phyloP scores from a whole-genome alignment of 805 yeast species.

The Debaryomyces castellii region DNA sequence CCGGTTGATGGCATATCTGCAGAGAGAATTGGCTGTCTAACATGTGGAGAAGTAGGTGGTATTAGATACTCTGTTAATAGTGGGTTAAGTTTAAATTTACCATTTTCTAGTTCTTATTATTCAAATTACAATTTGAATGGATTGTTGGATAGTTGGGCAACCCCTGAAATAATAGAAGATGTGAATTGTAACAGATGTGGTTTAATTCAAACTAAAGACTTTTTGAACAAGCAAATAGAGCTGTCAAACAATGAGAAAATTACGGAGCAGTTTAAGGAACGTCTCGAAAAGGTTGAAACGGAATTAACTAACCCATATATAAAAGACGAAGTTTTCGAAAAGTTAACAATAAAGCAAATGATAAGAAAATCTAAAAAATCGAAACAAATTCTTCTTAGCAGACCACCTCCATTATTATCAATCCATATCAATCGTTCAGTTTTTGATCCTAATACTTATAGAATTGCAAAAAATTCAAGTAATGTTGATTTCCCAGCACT shows the following conservation, averaged over 20 bases:
- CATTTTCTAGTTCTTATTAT: constrained; percentile 37
- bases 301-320: constrained; percentile 69
- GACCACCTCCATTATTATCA: constrained; percentile 81
- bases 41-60: constrained; percentile 94
- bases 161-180: constrained; percentile 85
- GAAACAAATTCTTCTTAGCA: constrained; percentile 74
- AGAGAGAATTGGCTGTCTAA: constrained; percentile 85
- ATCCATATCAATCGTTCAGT: constrained; percentile 92
- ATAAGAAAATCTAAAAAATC: constrained; percentile 75
- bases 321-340: constrained; percentile 75
- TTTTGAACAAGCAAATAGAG: constrained; percentile 44
- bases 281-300: constrained; percentile 28
- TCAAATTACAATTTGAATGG: constrained; percentile 43
- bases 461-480: constrained; percentile 81
- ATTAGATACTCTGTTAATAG: constrained; percentile 77
- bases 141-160: constrained; percentile 63
- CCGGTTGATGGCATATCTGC: constrained; percentile 92
- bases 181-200: constrained; percentile 96
- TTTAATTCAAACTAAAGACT: constrained; percentile 56
- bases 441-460: constrained; percentile 82
- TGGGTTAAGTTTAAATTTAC: constrained; percentile 71
- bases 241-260: constrained; percentile 42
- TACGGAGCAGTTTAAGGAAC: constrained; percentile 23
- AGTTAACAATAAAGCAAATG: constrained; percentile 71
- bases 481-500: constrained; percentile 72